phyloP scores from a whole-genome alignment of 805 yeast genomes.

The Ogataea pilisensis region DNA sequence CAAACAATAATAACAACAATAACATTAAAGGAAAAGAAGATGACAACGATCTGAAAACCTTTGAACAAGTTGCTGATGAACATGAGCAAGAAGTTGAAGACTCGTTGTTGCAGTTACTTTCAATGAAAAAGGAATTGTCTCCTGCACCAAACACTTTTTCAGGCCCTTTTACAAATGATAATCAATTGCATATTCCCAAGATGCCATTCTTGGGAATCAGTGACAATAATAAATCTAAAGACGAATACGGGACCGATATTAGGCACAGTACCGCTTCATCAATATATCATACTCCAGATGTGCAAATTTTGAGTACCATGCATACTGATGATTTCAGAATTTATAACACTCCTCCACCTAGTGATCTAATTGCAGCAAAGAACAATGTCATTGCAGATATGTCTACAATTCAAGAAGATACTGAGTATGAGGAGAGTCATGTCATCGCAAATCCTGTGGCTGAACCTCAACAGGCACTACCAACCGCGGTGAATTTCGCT shows the following conservation, averaged over 20 bases:
- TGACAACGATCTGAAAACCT: not conserved
- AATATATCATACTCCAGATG: conserved; percentile 17
- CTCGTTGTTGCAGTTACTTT: conserved; percentile 22
- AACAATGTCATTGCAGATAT: conserved; percentile 21
- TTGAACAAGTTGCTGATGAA: conserved; percentile 2
- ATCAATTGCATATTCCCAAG: conserved; percentile 8
- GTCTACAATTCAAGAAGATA: conserved; percentile 33
- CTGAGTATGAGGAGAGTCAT: conserved; percentile 25
- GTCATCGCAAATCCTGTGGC: not conserved
- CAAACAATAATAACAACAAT: not conserved
- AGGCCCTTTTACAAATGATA: too few relatives aligned
- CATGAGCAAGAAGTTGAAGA: conserved; percentile 17
- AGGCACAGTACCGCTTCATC: conserved; percentile 9
- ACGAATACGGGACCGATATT: not conserved
- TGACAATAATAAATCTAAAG: not conserved
- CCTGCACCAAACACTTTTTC: conserved; percentile 11
- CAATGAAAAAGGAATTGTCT: conserved; percentile 25
- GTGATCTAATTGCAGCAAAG: too few relatives aligned
- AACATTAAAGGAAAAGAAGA: too few relatives aligned
- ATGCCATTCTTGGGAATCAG: not conserved
- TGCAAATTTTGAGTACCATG: conserved; percentile 26
- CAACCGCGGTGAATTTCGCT: too few relatives aligned
- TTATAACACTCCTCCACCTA: conserved; percentile 19
- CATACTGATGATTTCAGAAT: conserved; percentile 30
- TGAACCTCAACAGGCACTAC: too few relatives aligned